phyloP scores from a whole-genome alignment of 2,329 filamentous ascomycete genomes.

The Hypoxylon sp. region DNA sequence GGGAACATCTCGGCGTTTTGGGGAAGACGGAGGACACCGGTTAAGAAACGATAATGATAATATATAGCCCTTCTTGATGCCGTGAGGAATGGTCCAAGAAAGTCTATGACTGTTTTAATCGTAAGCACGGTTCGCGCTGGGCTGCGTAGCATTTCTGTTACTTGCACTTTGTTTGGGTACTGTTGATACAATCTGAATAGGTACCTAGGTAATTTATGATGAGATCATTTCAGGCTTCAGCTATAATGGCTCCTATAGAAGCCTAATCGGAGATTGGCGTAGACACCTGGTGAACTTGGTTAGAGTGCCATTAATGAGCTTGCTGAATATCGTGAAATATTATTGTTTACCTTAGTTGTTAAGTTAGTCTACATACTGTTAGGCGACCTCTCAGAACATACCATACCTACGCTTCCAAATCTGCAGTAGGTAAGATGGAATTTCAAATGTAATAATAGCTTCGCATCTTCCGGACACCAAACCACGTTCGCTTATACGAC shows the following conservation, averaged over 20 bases:
- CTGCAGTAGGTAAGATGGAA: background rate
- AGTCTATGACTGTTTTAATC: background rate
- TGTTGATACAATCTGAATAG: too few relatives aligned
- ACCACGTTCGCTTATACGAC: background rate
- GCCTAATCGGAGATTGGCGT: too few relatives aligned
- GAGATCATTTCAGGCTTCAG: background rate
- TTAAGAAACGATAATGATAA: constrained; percentile 15
- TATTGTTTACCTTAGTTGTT: constrained; percentile 26
- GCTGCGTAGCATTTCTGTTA: background rate
- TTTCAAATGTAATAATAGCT: background rate
- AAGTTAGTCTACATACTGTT: constrained; percentile 5
- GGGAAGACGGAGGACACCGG: background rate
- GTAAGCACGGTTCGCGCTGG: background rate
- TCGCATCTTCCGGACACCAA: background rate
- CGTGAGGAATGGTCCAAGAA: background rate
- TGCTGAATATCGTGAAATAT: constrained; percentile 1
- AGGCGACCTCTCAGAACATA: background rate
- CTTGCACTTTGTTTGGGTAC: too few relatives aligned
- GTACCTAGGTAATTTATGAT: too few relatives aligned
- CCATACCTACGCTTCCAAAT: background rate
- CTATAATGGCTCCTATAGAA: background rate
- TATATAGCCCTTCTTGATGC: constrained; percentile 27
- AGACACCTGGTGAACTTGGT: background rate
- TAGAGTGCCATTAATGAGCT: background rate
- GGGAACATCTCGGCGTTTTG: constrained; percentile 3